Conservation (phyloP, 1,139 yeast genomes). For the Saccharomyces hybrid region DNA sequence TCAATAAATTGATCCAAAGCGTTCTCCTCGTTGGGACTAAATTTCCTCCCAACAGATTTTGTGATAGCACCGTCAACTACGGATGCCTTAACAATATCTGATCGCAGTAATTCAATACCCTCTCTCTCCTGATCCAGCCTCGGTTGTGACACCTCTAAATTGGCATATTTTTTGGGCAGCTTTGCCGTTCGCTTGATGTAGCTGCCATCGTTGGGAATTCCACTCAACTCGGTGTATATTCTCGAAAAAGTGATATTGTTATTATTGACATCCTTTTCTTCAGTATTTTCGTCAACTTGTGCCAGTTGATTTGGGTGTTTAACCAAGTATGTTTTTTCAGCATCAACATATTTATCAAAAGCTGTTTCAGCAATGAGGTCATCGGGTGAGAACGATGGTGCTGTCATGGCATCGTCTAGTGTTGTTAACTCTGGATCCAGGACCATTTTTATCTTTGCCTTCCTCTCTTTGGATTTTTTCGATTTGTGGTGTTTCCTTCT, state of each 20-base stretch:
- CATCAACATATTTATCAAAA: neutral
- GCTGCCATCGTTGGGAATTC: neutral
- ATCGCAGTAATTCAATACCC: slow-evolving; percentile 23
- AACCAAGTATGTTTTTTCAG: neutral
- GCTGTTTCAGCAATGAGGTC: neutral
- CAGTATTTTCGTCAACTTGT: neutral
- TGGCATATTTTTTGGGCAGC: neutral
- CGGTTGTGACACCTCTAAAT: neutral
- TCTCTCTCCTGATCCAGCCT: slow-evolving; percentile 9
- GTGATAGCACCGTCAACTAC: slow-evolving; percentile 11
- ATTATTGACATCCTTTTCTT: neutral
- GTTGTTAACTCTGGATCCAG: slow-evolving; percentile 61
- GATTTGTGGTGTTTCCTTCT: slow-evolving; percentile 6
- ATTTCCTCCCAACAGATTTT: too few relatives aligned
- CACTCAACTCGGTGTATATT: neutral
- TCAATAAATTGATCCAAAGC: too few relatives aligned
- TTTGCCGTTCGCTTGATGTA: neutral
- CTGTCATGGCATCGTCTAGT: slow-evolving; percentile 35
- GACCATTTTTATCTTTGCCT: slow-evolving; percentile 20
- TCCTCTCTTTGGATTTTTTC: slow-evolving; percentile 10
- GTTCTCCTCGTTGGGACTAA: too few relatives aligned
- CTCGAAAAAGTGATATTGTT: neutral
- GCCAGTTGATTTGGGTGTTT: neutral
- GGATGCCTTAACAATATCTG: slow-evolving; percentile 30
- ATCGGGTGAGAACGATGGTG: neutral